Percentiles rank a stretch among this genome's conserved stretches.
These are phyloP conservation scores for Colletotrichum zoysiae DNA, from an alignment of 2,329 filamentous ascomycete species.

Conservation along the genomic window DNA sequence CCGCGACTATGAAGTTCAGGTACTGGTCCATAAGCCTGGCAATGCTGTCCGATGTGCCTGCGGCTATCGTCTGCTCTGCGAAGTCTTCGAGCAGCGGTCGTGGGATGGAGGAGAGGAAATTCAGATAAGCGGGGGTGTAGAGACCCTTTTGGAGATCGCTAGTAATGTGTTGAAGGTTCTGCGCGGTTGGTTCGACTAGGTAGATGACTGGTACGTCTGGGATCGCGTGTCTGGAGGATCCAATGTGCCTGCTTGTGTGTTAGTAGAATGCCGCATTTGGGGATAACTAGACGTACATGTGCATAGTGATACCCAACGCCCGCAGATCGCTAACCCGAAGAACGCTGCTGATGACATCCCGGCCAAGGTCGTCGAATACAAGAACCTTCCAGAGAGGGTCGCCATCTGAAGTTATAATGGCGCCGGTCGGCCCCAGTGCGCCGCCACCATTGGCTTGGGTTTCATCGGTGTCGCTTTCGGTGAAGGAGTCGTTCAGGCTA, in stretches of 20 bases:
- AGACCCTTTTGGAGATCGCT: conserved; percentile 87
- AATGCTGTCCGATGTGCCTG: conserved; percentile 89
- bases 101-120: conserved; percentile 95
- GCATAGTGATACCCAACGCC: conserved; percentile 95
- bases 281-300: conserved; percentile 72
- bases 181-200: conserved; percentile 87
- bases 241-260: conserved; percentile 74
- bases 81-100: conserved; percentile 94
- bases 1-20: conserved; percentile 95
- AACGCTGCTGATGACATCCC: conserved; percentile 97
- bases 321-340: conserved; percentile 93
- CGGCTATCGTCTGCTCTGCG: conserved; percentile 85
- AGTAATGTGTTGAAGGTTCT: conserved; percentile 87
- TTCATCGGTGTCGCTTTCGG: conserved; percentile 72
- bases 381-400: conserved; percentile 98
- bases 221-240: conserved; percentile 85
- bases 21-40: conserved; percentile 97
- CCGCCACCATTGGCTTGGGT: conserved; percentile 72
- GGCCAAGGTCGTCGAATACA: conserved; percentile 90
- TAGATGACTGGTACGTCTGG: conserved; percentile 97
- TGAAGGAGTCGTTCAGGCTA: conserved; percentile 85
- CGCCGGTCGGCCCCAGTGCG: conserved; percentile 73
- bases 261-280: conserved; percentile 42
- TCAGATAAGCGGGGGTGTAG: conserved; percentile 95
- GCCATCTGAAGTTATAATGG: conserved; percentile 86